A percentile compares a stretch with the other conserved stretches of the same genome.
phyloP scores from a whole-genome alignment of 2,329 filamentous ascomycete species.

The Verticillium dahliae region DNA sequence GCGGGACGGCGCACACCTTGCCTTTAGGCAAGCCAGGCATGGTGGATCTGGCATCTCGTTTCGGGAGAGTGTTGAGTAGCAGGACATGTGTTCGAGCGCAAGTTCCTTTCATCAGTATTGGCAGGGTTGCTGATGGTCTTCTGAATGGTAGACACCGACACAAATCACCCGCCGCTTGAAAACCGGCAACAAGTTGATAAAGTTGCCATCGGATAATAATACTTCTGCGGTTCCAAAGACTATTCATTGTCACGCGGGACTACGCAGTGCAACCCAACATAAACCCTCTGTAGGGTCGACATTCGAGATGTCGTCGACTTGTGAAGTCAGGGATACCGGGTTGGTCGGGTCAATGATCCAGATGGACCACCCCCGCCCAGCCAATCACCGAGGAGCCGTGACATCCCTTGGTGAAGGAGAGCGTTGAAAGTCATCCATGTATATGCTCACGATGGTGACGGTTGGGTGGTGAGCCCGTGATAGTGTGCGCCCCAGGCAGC shows the following conservation, averaged over 20 bases:
- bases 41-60: not conserved
- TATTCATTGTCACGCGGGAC: not conserved
- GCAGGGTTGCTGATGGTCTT: not conserved
- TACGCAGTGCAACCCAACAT: not conserved
- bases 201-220: not conserved
- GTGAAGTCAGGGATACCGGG: not conserved
- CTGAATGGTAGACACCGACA: not conserved
- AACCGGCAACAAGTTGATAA: not conserved
- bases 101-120: not conserved
- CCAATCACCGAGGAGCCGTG: not conserved
- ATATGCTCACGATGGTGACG: no score
- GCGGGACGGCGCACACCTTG: no score
- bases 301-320: not conserved
- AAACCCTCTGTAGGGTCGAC: not conserved
- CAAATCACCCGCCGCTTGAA: no score
- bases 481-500: no score
- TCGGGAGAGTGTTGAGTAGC: not conserved
- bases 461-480: no score
- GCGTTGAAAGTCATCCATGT: not conserved
- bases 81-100: not conserved
- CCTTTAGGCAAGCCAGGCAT: not conserved
- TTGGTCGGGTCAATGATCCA: not conserved
- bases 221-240: no score
- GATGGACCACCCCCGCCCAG: not conserved
- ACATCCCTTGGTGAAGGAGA: not conserved